Conservation (phyloP, 2,329 filamentous ascomycete genomes). For the Fonsecaea nubica region DNA sequence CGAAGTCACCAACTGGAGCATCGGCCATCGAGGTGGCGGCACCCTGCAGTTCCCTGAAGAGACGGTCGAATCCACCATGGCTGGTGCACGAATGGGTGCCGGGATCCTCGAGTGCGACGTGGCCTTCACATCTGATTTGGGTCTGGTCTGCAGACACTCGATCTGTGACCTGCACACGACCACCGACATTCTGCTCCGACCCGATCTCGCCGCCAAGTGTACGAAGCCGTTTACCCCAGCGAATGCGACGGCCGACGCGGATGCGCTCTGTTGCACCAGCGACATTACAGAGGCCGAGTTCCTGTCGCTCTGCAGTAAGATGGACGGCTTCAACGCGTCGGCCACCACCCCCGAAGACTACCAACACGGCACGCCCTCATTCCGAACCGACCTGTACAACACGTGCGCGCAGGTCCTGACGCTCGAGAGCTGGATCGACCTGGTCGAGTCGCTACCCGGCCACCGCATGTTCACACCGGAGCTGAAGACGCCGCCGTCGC, state of each 20-base stretch:
- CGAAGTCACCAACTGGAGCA: slow-evolving; percentile 62
- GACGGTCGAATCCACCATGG: slow-evolving; percentile 64
- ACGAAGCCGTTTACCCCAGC: slow-evolving; percentile 66
- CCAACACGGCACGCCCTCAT: slow-evolving; percentile 62
- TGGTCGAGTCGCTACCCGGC: slow-evolving; percentile 62
- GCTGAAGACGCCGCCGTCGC: slow-evolving; percentile 65
- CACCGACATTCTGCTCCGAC: slow-evolving; percentile 68
- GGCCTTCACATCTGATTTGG: slow-evolving; percentile 67
- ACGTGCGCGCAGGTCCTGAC: slow-evolving; percentile 66
- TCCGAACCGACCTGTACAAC: slow-evolving; percentile 38
- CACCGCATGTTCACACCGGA: slow-evolving; percentile 68
- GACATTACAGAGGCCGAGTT: slow-evolving; percentile 73
- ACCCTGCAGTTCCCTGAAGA: slow-evolving; percentile 69
- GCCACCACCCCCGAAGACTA: slow-evolving; percentile 64
- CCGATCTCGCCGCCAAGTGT: slow-evolving; percentile 70
- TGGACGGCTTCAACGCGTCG: slow-evolving; percentile 68
- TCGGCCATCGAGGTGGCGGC: slow-evolving; percentile 63
- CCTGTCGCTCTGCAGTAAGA: slow-evolving; percentile 72
- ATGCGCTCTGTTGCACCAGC: slow-evolving; percentile 72
- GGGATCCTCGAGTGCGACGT: slow-evolving; percentile 73
- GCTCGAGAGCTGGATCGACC: slow-evolving; percentile 66
- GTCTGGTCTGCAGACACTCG: slow-evolving; percentile 72
- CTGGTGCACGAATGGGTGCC: slow-evolving; percentile 71
- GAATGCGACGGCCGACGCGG: slow-evolving; percentile 58
- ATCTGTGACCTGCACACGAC: slow-evolving; percentile 73